phyloP scores from a whole-genome alignment of 495 filamentous ascomycete genomes.

The Usnea hakonensis region DNA sequence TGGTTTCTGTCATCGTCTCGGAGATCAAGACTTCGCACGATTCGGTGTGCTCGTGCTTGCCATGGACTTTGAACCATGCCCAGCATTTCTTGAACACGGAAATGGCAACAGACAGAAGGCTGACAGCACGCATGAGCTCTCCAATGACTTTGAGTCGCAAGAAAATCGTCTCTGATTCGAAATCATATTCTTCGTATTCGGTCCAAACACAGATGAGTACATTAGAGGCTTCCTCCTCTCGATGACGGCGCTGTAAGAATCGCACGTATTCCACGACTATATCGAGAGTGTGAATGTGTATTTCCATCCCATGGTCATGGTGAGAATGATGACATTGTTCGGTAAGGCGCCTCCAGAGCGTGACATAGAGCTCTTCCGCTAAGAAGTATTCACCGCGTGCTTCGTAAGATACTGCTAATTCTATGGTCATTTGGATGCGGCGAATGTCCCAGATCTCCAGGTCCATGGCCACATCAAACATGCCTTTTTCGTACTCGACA shows the following conservation, averaged over 20 bases:
- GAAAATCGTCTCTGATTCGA: slow-evolving; percentile 39
- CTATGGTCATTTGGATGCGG: slow-evolving; percentile 42
- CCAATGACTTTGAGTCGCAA: slow-evolving; percentile 41
- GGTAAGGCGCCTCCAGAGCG: slow-evolving; percentile 40
- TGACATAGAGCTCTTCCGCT: slow-evolving; percentile 39
- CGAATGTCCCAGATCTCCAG: slow-evolving; percentile 46
- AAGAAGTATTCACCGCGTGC: slow-evolving; percentile 34
- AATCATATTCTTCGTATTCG: slow-evolving; percentile 39
- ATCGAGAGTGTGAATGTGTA: slow-evolving; percentile 50
- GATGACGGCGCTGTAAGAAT: slow-evolving; percentile 42
- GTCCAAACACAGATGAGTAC: slow-evolving; percentile 44
- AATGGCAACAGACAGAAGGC: slow-evolving; percentile 38
- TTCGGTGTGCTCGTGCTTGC: slow-evolving; percentile 32
- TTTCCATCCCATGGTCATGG: slow-evolving; percentile 38
- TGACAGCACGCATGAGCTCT: slow-evolving; percentile 38
- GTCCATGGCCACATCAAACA: slow-evolving; percentile 39
- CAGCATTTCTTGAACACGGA: slow-evolving; percentile 43
- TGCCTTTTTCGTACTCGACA: slow-evolving; percentile 43
- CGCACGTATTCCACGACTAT: slow-evolving; percentile 51
- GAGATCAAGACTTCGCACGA: slow-evolving; percentile 32
- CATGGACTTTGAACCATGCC: slow-evolving; percentile 34
- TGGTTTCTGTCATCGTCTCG: slow-evolving; percentile 38
- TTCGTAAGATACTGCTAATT: slow-evolving; percentile 41
- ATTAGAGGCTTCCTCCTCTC: slow-evolving; percentile 40
- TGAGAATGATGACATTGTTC: slow-evolving; percentile 33